phyloP scores from a whole-genome alignment of 23 red algal genomes.

The Gracilaria domingensis region DNA sequence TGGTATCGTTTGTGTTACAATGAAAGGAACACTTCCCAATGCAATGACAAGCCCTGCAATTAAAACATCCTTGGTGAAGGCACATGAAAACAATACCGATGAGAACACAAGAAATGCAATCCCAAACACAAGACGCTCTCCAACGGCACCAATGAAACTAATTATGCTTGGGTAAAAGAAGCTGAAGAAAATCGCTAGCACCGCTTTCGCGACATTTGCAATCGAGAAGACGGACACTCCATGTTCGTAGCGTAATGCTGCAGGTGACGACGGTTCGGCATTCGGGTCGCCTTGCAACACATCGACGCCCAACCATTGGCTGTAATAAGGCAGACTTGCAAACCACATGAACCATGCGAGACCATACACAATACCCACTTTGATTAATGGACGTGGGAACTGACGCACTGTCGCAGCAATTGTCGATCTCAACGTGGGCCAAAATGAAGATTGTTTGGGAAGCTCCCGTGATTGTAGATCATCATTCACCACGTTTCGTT shows the following conservation, averaged over 20 bases:
- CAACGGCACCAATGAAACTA: conserved; percentile 48
- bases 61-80: conserved; percentile 60
- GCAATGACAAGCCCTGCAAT: conserved; percentile 64
- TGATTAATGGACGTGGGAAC: conserved; percentile 64
- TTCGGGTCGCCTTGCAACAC: conserved; percentile 72
- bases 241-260: conserved; percentile 47
- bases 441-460: neutral
- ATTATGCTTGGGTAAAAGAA: conserved; percentile 66
- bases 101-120: conserved; percentile 65
- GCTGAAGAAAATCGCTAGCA: conserved; percentile 55
- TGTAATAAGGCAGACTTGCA: conserved; percentile 65
- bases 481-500: neutral
- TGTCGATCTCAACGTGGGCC: conserved; percentile 17
- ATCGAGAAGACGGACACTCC: conserved; percentile 75
- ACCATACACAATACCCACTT: conserved; percentile 61
- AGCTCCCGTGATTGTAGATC: neutral
- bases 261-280: conserved; percentile 41
- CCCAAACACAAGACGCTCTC: conserved; percentile 68
- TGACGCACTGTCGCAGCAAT: conserved; percentile 20
- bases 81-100: conserved; percentile 53
- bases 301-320: conserved; percentile 67
- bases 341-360: conserved; percentile 82
- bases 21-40: conserved; percentile 64
- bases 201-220: conserved; percentile 67
- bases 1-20: conserved; percentile 80